Evolutionary conservation across 2,329 filamentous ascomycete species (phyloP).

Genomic region (Xylaria sp.): DNA sequence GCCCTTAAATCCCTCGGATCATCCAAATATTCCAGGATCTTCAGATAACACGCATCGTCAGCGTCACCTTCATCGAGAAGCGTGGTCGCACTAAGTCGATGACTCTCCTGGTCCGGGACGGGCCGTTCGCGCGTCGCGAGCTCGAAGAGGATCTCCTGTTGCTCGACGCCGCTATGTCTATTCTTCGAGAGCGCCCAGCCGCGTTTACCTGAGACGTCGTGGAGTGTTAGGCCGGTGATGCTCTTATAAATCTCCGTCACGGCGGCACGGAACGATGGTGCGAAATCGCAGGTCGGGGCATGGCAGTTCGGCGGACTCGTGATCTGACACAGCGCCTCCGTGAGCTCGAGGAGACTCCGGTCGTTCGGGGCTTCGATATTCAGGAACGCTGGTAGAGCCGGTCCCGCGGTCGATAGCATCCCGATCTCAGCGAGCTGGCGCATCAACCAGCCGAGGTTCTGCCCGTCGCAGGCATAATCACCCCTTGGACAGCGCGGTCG

Average conservation of each 20-base stretch:
- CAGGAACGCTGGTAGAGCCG: constrained; percentile 1
- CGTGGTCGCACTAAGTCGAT: background rate
- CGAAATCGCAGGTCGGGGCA: constrained; percentile 40
- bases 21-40: constrained; percentile 38
- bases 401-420: constrained; percentile 34
- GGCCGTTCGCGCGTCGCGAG: constrained; percentile 1
- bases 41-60: constrained; percentile 31
- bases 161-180: constrained; percentile 31
- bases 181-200: constrained; percentile 41
- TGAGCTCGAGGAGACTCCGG: constrained; percentile 42
- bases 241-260: constrained; percentile 49
- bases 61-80: background rate
- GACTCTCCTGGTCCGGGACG: background rate
- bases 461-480: constrained; percentile 47
- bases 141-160: constrained; percentile 25
- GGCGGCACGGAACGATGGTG: constrained; percentile 41
- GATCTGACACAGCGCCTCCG: constrained; percentile 40
- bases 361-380: constrained; percentile 24
- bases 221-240: constrained; percentile 43
- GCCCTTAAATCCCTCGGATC: constrained; percentile 39
- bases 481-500: constrained; percentile 44
- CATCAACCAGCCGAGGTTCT: constrained; percentile 51
- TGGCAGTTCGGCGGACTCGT: constrained; percentile 41
- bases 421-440: constrained; percentile 45
- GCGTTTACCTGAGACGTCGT: constrained; percentile 44